Evolutionary conservation across 1,139 yeast species (phyloP), one percentile per base, ranked within the genome.

Genomic region (Tardiomyces digboiensis): DNA sequence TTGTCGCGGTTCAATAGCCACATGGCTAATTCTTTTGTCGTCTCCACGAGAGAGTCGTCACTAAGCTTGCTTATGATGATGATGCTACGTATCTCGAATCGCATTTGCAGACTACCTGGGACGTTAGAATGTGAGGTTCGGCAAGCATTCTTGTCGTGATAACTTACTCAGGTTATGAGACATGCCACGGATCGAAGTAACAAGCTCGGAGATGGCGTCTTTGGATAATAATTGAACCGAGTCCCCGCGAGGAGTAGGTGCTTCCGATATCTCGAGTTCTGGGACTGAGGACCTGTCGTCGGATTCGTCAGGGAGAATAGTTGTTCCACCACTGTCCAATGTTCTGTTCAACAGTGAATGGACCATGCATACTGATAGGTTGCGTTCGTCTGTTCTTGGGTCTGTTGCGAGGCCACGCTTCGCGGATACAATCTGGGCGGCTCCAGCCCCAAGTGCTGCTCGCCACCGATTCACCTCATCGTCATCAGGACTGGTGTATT

Each of bases 41-140:
- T 64, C 43, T 65, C 65, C 18, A 78, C 72, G 36, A 84, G 72
- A 21, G 76, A 70, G 44, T 72, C 68, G 58, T 82, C 91, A 51
- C 78, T 70, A 3, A 85, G 78, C 60, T 82, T 82, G 39, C 88
- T 76, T n/a, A 82, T 76, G 20, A 82, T 71, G 71, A 82, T 70
- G 39, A 82, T 72, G 22, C 78, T 75, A 42, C 67, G 62, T 36
- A 80, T 80, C 47, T 75, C 75, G 43, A 82, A 64, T 49, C 78
- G 80, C 54, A 82, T 77, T 13, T 82, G 59, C 16, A 66, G 58
- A 38, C 58, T 55, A 51, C 33, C 56, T 59, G 33, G 12, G 10
- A 5, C 10, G 33, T 26, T 26, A 26, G 33, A 5, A n/a, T n/a
- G n/a, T n/a, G n/a, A n/a, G n/a, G n/a, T n/a, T n/a, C n/a, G n/a